Base-by-base conservation (phyloP, 805 yeast genomes). In the Yarrowia bubula region DNA sequence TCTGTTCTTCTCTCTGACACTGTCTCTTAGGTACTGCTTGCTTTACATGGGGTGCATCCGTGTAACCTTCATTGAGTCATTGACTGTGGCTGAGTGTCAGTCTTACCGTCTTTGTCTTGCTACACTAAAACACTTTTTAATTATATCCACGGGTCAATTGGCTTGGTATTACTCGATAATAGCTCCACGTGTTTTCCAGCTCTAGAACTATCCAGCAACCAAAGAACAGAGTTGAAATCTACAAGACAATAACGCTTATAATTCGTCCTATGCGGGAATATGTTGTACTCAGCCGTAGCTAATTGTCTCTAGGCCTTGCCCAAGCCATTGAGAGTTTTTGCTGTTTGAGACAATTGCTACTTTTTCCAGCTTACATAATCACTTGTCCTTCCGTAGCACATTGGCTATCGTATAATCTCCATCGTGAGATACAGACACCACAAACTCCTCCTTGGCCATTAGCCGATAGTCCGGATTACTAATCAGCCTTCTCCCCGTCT, bases 371-470 rank as follows among this genome's bases (percentile, higher is more conserved):
- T 22, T 15, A 9, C n/a, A 18, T 43, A 31, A 22, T 32, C 31
- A 33, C 38, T 31, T 55, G 10, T 31, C 14, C 38, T n/a, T 55
- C 38, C 61, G n/a, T 11, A 55, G 10, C 1, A 86, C 88, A 8
- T 80, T 80, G 6, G 90, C 84, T 28, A 83, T 75, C 8, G 89
- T 74, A 8, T 79, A 71, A 35, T 81, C 89, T 0, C 80, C 83
- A 71, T 88, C 95, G 69, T 88, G 92, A 41, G 88, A 83, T 1
- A 88, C 64, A 17, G 85, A 80, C 2, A 85, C 70, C 15, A 84
- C 70, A 65, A 87, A 86, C 65, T 78, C 75, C 66, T 86, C 89
- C 1, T 68, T 47, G 0, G 72, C 68, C 37, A 72, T 65, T 4
- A 55, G 33, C 10, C 61, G 37, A 15, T 8, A 65, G 79, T 15